phyloP scores from a whole-genome alignment of 306 rosid species.

The Cucurbita moschata region DNA sequence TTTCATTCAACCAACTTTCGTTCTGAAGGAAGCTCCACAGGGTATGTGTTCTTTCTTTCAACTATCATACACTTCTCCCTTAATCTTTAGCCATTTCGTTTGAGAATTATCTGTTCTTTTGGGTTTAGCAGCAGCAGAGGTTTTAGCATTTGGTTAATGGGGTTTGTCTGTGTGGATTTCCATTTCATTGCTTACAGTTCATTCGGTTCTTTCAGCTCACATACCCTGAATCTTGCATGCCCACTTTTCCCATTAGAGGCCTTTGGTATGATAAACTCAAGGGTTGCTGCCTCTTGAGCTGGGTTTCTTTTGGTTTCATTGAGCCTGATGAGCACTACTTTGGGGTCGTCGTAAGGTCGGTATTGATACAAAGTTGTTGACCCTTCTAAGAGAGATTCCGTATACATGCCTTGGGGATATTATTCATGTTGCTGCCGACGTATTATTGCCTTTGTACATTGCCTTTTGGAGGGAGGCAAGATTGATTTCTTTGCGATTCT shows the following conservation, averaged over 20 bases:
- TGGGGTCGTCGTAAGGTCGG: slow-evolving; percentile 91
- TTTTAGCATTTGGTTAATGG: slow-evolving; percentile 56
- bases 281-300: slow-evolving; percentile 87
- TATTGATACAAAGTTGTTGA: not conserved
- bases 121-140: slow-evolving; percentile 33
- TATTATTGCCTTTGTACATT: too few relatives aligned
- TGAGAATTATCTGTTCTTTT: slow-evolving; percentile 3
- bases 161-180: slow-evolving; percentile 26
- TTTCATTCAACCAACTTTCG: slow-evolving; percentile 24
- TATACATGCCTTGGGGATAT: not conserved
- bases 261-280: slow-evolving; percentile 67
- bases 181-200: slow-evolving; percentile 4
- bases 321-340: slow-evolving; percentile 81
- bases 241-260: slow-evolving; percentile 86
- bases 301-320: slow-evolving; percentile 84
- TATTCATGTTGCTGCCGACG: not conserved
- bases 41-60: slow-evolving; percentile 18
- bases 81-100: not conserved
- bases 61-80: not conserved
- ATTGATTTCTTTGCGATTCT: not conserved
- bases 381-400: not conserved
- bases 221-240: slow-evolving; percentile 74
- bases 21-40: slow-evolving; percentile 16
- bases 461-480: not conserved
- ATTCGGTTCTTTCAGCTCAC: slow-evolving; percentile 47